Evolutionary conservation across 23 red algal species (phyloP), one percentile per base, ranked within the genome.

Genomic region (Agarophyton chilense): DNA sequence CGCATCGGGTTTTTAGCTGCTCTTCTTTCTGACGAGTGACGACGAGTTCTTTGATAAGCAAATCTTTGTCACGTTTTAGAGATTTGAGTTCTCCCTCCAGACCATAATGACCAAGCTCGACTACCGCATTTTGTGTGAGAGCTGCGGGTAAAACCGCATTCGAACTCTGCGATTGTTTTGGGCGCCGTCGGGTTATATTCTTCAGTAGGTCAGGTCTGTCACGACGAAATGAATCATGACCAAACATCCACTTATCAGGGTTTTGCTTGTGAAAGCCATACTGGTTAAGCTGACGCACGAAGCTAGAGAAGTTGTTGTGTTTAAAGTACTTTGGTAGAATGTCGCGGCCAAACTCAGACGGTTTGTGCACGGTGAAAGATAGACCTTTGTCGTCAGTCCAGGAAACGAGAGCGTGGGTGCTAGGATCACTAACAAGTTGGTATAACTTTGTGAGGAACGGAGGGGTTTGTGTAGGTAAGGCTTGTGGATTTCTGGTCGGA

Each of bases 181-280:
- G 79, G 35, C 91, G 74, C 47, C 87, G 83, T 26, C 95, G 92
- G 54, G 87, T 90, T 45, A 98, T 94, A 34, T 95, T 84, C 49
- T 60, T 40, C 12, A 98, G 86, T 40, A 92, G 78, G 47, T 98
- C 96, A 14, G 72, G 88, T 44, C 81, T 58, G 45, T 86, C 92
- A n/a, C 92, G 79, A 34, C 85, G 78, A 90, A 98, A 98, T 8
- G 89, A 83, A 22, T 88, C 91, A 70, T 98, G 92, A 11, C 92
- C 96, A 84, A 98, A 98, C 61, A 90, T 93, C 88, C 92, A 95
- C 21, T 84, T 78, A 64, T 98, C 96, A 32, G 91, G 92, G 58
- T 98, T 86, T 56, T 93, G 82, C 82, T 98, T 98, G 77, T 91
- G 93, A 52, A 98, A 98, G 77, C 96, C 92, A 77, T 98, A 98